Evolutionary conservation across 176 grass and related monocot genomes (phyloP).

Genomic region (Melocanna baccifera): DNA sequence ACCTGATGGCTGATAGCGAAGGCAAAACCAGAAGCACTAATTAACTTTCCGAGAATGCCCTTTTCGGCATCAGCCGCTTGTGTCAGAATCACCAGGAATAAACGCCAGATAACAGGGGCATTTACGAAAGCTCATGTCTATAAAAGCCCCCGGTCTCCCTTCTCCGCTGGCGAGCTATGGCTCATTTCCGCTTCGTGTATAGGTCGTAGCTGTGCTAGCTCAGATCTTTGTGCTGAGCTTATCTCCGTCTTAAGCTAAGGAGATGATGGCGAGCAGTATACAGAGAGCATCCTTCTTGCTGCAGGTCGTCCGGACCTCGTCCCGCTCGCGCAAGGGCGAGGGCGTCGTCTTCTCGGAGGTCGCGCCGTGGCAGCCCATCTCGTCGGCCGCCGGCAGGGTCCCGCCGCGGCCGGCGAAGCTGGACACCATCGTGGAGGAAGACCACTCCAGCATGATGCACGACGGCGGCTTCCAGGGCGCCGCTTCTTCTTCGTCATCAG

Average conservation of each 20-base stretch:
- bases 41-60: background rate
- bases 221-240: background rate
- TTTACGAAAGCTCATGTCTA: background rate
- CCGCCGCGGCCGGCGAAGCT: slow-evolving; percentile 7
- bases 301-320: slow-evolving; percentile 34
- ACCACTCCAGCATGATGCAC: background rate
- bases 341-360: slow-evolving; percentile 32
- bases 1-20: background rate
- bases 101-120: background rate
- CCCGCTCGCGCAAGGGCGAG: slow-evolving; percentile 38
- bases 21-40: background rate
- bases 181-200: background rate
- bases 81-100: background rate
- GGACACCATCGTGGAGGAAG: slow-evolving; percentile 55
- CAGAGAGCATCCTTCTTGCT: slow-evolving; percentile 39
- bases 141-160: background rate
- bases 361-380: slow-evolving; percentile 37
- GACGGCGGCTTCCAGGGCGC: background rate
- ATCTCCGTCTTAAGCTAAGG: background rate
- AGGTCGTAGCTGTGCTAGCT: background rate
- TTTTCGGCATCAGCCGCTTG: background rate
- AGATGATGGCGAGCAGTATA: slow-evolving; percentile 25
- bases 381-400: background rate
- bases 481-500: background rate
- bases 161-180: background rate